These are phyloP conservation scores for Amyloporia xantha DNA, from an alignment of 768 basidiomycete genomes.

Conservation along the genomic window DNA sequence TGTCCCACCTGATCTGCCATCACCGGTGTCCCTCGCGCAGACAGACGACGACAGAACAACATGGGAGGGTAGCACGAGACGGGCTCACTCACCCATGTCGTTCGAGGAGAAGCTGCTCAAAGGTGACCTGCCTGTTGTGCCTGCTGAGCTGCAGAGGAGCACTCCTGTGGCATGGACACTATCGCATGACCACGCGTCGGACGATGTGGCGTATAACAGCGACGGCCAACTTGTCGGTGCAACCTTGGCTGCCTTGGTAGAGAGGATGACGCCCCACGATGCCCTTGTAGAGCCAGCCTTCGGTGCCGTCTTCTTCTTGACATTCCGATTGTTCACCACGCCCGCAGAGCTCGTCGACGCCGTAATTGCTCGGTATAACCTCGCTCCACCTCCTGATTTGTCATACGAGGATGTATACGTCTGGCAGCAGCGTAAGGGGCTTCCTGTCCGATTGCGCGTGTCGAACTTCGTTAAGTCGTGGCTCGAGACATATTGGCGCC, in stretches of 20 bases:
- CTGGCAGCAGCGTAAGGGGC: conserved; percentile 85
- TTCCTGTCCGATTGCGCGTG: conserved; percentile 85
- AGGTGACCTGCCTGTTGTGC: conserved; percentile 45
- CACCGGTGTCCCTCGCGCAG: conserved; percentile 40
- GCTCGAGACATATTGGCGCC: conserved; percentile 88
- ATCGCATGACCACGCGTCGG: conserved; percentile 72
- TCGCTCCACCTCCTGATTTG: conserved; percentile 54
- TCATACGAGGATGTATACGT: conserved; percentile 54
- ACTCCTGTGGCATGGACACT: conserved; percentile 36
- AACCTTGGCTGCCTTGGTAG: conserved; percentile 83
- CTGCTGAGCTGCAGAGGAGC: conserved; percentile 21
- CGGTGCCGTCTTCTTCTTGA: conserved; percentile 87
- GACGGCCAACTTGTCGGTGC: conserved; percentile 91
- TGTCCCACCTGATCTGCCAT: conserved; percentile 39
- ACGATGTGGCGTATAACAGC: conserved; percentile 85
- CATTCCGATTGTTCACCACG: conserved; percentile 86
- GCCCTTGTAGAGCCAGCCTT: conserved; percentile 84
- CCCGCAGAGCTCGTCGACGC: conserved; percentile 71
- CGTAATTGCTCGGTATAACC: conserved; percentile 77
- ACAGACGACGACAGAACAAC: conserved; percentile 52
- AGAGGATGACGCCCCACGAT: conserved; percentile 96
- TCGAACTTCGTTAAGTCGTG: conserved; percentile 92
- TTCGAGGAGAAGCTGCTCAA: conserved; percentile 51
- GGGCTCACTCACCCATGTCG: conserved; percentile 16
- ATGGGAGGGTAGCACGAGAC: conserved; percentile 46